Evolutionary conservation across 2,329 filamentous ascomycete genomes (phyloP).

Genomic region (Ophiostoma angusticollis): DNA sequence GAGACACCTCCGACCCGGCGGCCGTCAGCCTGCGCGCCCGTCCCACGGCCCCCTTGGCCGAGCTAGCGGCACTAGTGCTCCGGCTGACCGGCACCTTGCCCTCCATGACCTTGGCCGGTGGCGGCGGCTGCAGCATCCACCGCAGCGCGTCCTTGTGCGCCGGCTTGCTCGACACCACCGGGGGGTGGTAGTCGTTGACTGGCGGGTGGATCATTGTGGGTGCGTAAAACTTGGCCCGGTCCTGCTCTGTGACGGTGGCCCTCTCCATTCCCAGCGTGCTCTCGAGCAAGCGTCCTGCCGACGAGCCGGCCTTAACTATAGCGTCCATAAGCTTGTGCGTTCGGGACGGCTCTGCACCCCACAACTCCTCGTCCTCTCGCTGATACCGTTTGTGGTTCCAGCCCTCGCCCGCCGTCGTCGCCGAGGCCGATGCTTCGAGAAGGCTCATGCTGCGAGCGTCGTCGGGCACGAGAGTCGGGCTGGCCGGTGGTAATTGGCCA

Average conservation of each 20-base stretch:
- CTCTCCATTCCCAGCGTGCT: slow-evolving; percentile 37
- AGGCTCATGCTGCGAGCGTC: slow-evolving; percentile 30
- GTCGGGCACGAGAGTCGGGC: slow-evolving; percentile 34
- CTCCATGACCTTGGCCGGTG: slow-evolving; percentile 81
- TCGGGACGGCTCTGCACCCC: slow-evolving; percentile 48
- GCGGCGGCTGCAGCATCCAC: slow-evolving; percentile 91
- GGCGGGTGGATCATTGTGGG: slow-evolving; percentile 49
- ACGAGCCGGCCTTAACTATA: slow-evolving; percentile 45
- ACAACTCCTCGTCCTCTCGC: slow-evolving; percentile 76
- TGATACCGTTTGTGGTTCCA: slow-evolving; percentile 75
- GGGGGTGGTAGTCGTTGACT: slow-evolving; percentile 76
- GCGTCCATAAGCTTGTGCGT: slow-evolving; percentile 45
- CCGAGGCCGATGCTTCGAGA: slow-evolving; percentile 19
- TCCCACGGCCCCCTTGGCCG: slow-evolving; percentile 29
- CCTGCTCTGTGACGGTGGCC: slow-evolving; percentile 30
- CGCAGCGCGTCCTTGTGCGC: slow-evolving; percentile 55
- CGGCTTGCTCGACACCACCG: slow-evolving; percentile 66
- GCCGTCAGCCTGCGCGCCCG: neutral
- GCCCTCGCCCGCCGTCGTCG: slow-evolving; percentile 33
- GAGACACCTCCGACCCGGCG: slow-evolving; percentile 10
- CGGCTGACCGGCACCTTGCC: slow-evolving; percentile 62
- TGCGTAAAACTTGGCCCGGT: slow-evolving; percentile 43
- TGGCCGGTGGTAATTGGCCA: slow-evolving; percentile 15
- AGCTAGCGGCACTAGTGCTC: slow-evolving; percentile 44
- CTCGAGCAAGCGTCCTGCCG: slow-evolving; percentile 41